Base-by-base conservation (phyloP, 371 early-diverging fungal genomes). In the Rhizopus arrhizus region DNA sequence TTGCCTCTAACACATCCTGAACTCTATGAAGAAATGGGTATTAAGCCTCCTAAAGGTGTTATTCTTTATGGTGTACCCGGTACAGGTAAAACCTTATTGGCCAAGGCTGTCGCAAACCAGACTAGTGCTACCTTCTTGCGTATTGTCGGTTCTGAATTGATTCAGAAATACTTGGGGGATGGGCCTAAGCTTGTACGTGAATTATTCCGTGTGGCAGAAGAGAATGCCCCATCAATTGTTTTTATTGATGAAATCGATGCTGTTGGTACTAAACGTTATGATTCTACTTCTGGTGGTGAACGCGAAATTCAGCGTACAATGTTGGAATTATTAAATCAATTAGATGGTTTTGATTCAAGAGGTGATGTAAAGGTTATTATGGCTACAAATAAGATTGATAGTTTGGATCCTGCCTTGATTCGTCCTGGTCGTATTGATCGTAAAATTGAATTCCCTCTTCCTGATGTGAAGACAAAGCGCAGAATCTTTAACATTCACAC, bases 201-300 rank as follows among this genome's bases (percentile, higher is more conserved):
- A 79, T 78, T 99, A 10, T 99, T 99, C 88, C 84, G 97, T 54
- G 95, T 99, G 2, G 99, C 99, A 8, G 97, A 99, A 70, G 95
- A 97, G 69, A 91, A 99, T 72, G 97, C 99, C 13, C 99, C 99
- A 7, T 91, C 97, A 10, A 99, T 99, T 78, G 98, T 99, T 29
- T 99, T 99, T 77, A 99, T 99, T 76, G 99, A 99, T 78, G 99
- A 99, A 85, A 99, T 99, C 64, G 99, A 99, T 80, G 99, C 99
- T 29, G 87, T 99, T 38, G 99, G 99, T 64, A 94, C 97, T 16
- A 99, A 98, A 73, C 89, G 98, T 79, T 98, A 98, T 73, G 97
- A 99, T 52, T 94, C 97, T 5, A 95, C 93, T 42, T 97, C 97
- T 3, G 97, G 97, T 36, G 99, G 99, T 66, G 96, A 96, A 71